phyloP scores from a whole-genome alignment of 768 basidiomycete species.

The Saitozyma sp. region DNA sequence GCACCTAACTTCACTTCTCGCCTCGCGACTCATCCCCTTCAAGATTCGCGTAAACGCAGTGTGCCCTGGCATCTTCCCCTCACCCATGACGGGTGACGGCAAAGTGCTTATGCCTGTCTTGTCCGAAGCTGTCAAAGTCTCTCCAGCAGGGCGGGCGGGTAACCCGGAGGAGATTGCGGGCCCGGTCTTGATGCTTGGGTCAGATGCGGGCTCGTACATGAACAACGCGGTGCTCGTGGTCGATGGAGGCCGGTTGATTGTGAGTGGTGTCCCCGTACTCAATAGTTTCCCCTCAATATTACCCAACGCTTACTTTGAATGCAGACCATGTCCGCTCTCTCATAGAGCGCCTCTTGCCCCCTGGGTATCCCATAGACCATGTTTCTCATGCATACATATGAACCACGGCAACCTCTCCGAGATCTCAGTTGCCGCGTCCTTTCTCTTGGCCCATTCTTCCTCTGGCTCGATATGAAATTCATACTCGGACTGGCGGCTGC shows the following conservation, averaged over 20 bases:
- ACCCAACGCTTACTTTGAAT: no score
- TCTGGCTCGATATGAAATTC: no score
- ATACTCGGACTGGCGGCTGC: no score
- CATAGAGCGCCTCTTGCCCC: no score
- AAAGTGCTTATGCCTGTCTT: background rate
- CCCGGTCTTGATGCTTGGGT: conserved; percentile 31
- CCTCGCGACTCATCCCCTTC: conserved; percentile 19
- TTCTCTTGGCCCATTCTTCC: no score
- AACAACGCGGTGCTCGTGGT: conserved; percentile 32
- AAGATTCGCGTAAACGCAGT: conserved; percentile 40
- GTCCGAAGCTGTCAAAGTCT: background rate
- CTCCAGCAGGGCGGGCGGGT: conserved; percentile 25
- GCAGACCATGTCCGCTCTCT: no score
- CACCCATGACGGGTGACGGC: conserved; percentile 28
- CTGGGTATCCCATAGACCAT: no score
- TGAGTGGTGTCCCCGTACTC: background rate
- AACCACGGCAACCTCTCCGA: no score
- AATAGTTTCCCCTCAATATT: no score
- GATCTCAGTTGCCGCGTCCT: no score
- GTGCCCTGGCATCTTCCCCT: conserved; percentile 35
- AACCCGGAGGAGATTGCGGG: conserved; percentile 36
- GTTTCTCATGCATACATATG: no score
- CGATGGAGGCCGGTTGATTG: conserved; percentile 29
- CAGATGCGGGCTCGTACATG: conserved; percentile 33
- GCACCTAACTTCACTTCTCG: conserved; percentile 19